phyloP scores from a whole-genome alignment of 495 filamentous ascomycete species.

The Sphaerosporella brunnea region DNA sequence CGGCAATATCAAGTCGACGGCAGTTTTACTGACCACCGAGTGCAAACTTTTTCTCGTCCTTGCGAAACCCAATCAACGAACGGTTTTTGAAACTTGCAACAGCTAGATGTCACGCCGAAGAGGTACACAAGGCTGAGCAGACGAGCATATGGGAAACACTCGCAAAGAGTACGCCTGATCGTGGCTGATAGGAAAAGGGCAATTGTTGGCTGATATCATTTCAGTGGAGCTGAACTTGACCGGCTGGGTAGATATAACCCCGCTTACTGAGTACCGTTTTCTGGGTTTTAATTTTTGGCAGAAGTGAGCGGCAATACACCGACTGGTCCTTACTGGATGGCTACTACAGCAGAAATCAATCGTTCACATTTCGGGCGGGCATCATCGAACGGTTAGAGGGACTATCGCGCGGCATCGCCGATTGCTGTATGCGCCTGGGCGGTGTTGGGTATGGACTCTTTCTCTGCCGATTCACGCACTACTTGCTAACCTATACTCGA shows the following conservation, averaged over 20 bases:
- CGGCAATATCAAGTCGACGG: background rate
- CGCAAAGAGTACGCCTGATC: background rate
- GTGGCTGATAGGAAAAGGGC: no score
- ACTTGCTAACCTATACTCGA: no score
- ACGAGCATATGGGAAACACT: background rate
- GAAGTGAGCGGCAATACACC: no score
- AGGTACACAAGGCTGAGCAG: constrained; percentile 1
- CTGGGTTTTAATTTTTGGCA: background rate
- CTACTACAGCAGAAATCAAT: background rate
- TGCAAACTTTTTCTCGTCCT: background rate
- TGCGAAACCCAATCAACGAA: background rate
- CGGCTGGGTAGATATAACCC: background rate
- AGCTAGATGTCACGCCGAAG: constrained; percentile 1
- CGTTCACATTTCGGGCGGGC: background rate
- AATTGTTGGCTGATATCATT: no score
- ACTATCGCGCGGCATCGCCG: background rate
- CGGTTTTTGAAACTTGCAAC: background rate
- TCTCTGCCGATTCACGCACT: no score
- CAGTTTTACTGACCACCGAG: background rate
- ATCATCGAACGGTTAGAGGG: background rate
- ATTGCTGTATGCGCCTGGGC: background rate
- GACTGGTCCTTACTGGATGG: background rate
- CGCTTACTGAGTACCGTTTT: background rate
- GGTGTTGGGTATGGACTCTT: background rate
- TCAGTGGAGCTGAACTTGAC: background rate